These are phyloP conservation scores for Mycena olivaceomarginata DNA, from an alignment of 768 basidiomycete species.

Conservation along the genomic window DNA sequence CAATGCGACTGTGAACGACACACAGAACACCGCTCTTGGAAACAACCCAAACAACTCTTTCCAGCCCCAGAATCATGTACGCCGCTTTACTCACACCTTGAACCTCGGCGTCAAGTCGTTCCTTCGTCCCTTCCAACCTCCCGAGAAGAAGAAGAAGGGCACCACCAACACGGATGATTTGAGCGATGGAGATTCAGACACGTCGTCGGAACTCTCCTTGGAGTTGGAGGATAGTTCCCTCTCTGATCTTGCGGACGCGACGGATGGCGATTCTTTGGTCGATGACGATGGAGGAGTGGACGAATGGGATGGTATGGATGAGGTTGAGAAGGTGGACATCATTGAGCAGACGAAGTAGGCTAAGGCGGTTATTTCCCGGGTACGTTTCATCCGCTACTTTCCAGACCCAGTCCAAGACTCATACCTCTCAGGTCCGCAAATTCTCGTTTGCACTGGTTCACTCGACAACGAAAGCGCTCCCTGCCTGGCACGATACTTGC, in stretches of 20 bases:
- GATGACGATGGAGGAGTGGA: background rate
- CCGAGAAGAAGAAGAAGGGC: background rate
- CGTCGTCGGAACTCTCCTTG: background rate
- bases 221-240: background rate
- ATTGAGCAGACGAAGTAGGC: background rate
- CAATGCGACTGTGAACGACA: background rate
- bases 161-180: too few relatives aligned
- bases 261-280: background rate
- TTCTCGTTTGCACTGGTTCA: slow-evolving; percentile 49
- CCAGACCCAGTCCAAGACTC: too few relatives aligned
- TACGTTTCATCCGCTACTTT: background rate
- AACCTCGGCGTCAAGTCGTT: background rate
- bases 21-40: background rate
- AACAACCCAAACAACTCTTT: background rate
- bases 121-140: background rate
- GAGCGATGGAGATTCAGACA: background rate
- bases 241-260: background rate
- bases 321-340: background rate
- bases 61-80: background rate
- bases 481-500: slow-evolving; percentile 48
- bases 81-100: background rate
- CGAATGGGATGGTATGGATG: background rate
- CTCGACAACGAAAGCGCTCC: slow-evolving; percentile 55
- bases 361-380: background rate
- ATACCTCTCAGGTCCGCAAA: slow-evolving; percentile 43